These are phyloP conservation scores for Copromyces sp. DNA, from an alignment of 495 filamentous ascomycete genomes.

Conservation along the genomic window DNA sequence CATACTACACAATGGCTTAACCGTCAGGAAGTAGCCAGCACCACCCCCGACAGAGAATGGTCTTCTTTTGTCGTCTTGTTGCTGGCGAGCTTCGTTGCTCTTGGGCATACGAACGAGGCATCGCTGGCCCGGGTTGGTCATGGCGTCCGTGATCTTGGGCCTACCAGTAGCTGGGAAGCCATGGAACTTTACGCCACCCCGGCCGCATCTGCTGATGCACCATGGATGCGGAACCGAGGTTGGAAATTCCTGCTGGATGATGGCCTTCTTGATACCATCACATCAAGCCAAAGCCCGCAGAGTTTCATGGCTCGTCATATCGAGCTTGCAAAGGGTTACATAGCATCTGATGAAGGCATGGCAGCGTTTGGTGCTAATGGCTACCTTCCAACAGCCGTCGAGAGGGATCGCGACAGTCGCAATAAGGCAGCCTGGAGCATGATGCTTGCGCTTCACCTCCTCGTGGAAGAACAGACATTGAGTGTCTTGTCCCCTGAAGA, in stretches of 20 bases:
- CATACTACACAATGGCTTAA: slow-evolving; percentile 58
- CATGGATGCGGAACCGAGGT: slow-evolving; percentile 55
- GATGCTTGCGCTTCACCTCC: slow-evolving; percentile 69
- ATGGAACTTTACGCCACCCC: slow-evolving; percentile 28
- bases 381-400: slow-evolving; percentile 51
- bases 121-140: slow-evolving; percentile 3
- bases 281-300: not conserved
- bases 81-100: slow-evolving; percentile 41
- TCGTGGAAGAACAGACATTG: slow-evolving; percentile 83
- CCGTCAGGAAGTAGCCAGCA: slow-evolving; percentile 20
- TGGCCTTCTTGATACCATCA: slow-evolving; percentile 19
- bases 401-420: slow-evolving; percentile 42
- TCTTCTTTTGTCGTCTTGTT: slow-evolving; percentile 63
- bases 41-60: slow-evolving; percentile 58
- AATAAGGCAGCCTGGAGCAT: slow-evolving; percentile 54
- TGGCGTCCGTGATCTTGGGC: not conserved
- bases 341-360: slow-evolving; percentile 43
- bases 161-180: slow-evolving; percentile 26
- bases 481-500: slow-evolving; percentile 51
- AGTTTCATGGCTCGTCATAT: slow-evolving; percentile 36
- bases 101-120: slow-evolving; percentile 18
- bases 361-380: slow-evolving; percentile 42
- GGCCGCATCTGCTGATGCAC: slow-evolving; percentile 45
- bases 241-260: slow-evolving; percentile 70
- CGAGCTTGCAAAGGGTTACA: slow-evolving; percentile 41